Evolutionary conservation across 257 asterid species (phyloP).

Genomic region (Nicotiana knightiana): DNA sequence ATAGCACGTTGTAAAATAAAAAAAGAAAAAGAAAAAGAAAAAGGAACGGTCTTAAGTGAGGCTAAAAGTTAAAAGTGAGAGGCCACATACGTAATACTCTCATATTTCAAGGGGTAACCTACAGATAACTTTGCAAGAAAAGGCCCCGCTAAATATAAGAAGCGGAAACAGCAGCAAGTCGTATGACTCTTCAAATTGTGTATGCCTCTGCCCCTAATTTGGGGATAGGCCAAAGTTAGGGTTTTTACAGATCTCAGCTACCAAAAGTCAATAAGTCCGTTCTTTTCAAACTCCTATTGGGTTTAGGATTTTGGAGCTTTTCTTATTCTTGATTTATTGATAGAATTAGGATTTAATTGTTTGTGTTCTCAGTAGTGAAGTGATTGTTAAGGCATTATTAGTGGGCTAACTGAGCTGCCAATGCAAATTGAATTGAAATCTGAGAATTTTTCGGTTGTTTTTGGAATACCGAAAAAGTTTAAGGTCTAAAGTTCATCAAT

Average conservation of each 20-base stretch:
- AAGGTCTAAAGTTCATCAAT: constrained; percentile 26
- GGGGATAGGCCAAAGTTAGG: not conserved
- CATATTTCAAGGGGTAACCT: not conserved
- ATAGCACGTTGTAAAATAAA: not conserved
- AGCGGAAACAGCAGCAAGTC: not conserved
- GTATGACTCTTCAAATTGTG: not conserved
- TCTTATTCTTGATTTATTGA: not conserved
- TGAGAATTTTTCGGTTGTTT: constrained; percentile 36
- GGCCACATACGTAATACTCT: not conserved
- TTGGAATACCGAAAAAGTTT: constrained; percentile 44
- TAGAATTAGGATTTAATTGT: not conserved
- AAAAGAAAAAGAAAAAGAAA: not conserved
- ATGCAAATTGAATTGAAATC: constrained; percentile 42
- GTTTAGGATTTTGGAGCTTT: not conserved
- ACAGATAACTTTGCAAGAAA: not conserved
- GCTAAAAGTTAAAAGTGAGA: not conserved
- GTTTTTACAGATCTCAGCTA: not conserved
- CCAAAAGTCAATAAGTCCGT: not conserved
- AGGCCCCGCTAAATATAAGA: not conserved
- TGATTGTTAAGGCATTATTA: not conserved
- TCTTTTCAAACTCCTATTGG: not conserved
- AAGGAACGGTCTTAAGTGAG: not conserved
- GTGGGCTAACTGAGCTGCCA: constrained; percentile 24
- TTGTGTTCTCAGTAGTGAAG: constrained; percentile 8
- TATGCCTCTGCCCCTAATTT: not conserved